Evolutionary conservation across 345 rosid species (phyloP).

Genomic region (Ceriops zippeliana): DNA sequence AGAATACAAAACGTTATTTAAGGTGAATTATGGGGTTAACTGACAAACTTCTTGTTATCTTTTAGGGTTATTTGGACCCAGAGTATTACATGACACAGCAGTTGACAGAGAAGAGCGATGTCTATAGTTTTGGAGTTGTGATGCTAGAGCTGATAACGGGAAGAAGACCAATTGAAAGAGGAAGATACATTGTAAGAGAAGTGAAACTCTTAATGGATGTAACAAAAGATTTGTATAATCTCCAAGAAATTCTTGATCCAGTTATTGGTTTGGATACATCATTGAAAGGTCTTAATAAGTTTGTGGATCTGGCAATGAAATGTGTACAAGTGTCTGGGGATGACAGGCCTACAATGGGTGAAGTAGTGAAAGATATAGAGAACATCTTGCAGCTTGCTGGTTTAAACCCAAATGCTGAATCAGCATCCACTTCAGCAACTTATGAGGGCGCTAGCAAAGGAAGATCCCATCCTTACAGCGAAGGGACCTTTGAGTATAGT

Average conservation of each 20-base stretch:
- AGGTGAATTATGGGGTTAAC: not conserved
- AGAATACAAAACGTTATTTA: not conserved
- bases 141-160: slow-evolving; percentile 72
- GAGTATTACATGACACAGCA: slow-evolving; percentile 94
- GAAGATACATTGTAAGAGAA: slow-evolving; percentile 83
- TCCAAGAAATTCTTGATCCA: slow-evolving; percentile 64
- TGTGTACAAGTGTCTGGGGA: slow-evolving; percentile 58
- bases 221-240: slow-evolving; percentile 50
- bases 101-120: slow-evolving; percentile 90
- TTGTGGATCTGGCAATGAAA: slow-evolving; percentile 54
- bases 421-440: too few species aligned
- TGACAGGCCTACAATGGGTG: slow-evolving; percentile 70
- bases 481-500: too few species aligned
- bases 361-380: slow-evolving; percentile 29
- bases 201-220: slow-evolving; percentile 53
- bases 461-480: too few species aligned
- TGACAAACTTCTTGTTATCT: slow-evolving; percentile 6
- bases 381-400: too few species aligned
- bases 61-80: slow-evolving; percentile 85
- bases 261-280: slow-evolving; percentile 41
- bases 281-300: slow-evolving; percentile 56
- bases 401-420: too few species aligned
- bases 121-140: slow-evolving; percentile 85
- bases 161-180: slow-evolving; percentile 70
- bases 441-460: too few species aligned